phyloP scores from a whole-genome alignment of 768 basidiomycete genomes.

The Pleurotus giganteus region DNA sequence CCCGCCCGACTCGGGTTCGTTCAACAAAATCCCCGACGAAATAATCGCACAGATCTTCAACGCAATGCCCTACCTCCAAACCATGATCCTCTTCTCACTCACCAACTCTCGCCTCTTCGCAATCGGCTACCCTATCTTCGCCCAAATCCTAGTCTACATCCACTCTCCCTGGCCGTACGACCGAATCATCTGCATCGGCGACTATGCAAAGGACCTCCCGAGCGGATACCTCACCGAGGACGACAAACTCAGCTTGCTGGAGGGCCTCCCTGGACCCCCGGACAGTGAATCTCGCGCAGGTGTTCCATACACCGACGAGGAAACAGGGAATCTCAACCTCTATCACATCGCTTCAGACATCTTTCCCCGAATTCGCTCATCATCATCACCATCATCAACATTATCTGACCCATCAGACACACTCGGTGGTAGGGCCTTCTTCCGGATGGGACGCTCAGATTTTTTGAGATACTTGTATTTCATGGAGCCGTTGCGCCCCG shows the following conservation, averaged over 20 bases:
- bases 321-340: neutral
- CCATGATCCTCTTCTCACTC: neutral
- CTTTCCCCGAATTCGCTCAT: too few relatives aligned
- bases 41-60: neutral
- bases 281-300: neutral
- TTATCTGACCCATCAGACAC: too few relatives aligned
- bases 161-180: neutral
- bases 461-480: neutral
- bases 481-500: too few relatives aligned
- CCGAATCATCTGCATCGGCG: neutral
- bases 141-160: neutral
- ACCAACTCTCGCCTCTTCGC: neutral
- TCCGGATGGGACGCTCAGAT: too few relatives aligned
- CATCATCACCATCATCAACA: too few relatives aligned
- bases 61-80: neutral
- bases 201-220: neutral
- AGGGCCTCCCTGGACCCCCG: neutral
- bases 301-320: neutral
- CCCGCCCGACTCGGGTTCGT: neutral
- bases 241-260: neutral
- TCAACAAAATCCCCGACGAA: neutral
- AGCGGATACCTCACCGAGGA: neutral
- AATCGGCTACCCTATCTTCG: neutral
- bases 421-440: too few relatives aligned
- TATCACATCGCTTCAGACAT: neutral